Evolutionary conservation across 805 yeast species (phyloP).

Genomic region (Metschnikowia cubensis): DNA sequence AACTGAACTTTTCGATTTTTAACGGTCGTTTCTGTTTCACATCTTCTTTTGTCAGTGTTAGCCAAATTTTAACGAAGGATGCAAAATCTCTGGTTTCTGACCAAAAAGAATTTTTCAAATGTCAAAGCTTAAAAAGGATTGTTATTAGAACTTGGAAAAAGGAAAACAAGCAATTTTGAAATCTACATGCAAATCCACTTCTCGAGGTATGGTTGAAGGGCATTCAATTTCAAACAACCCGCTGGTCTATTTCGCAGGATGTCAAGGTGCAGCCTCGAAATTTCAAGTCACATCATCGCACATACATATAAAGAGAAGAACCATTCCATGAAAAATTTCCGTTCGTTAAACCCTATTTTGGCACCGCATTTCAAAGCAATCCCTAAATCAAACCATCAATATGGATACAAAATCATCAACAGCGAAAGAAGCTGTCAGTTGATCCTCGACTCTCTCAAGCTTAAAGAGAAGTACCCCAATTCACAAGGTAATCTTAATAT

Average conservation of each 20-base stretch:
- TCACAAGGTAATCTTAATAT: slow-evolving; percentile 40
- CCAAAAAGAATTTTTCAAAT: neutral
- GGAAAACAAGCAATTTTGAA: no score
- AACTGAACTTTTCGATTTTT: neutral
- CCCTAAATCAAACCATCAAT: slow-evolving; percentile 21
- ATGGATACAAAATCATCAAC: slow-evolving; percentile 23
- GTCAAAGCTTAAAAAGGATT: neutral
- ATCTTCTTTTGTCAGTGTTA: neutral
- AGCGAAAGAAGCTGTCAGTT: slow-evolving; percentile 26
- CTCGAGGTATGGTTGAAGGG: neutral
- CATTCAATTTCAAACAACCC: neutral
- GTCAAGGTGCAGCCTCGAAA: neutral
- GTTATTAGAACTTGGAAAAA: neutral
- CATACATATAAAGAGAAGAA: neutral
- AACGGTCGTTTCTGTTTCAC: neutral
- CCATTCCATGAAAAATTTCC: slow-evolving; percentile 13
- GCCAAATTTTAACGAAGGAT: neutral
- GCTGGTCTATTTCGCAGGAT: neutral
- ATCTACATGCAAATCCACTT: no score
- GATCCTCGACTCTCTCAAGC: slow-evolving; percentile 46
- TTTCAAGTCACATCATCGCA: neutral
- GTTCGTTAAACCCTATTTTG: slow-evolving; percentile 28
- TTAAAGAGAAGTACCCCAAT: slow-evolving; percentile 35
- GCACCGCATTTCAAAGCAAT: slow-evolving; percentile 20
- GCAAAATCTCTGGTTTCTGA: neutral